Conservation (phyloP, 2,329 filamentous ascomycete species). For the Cylindrodendrum hubeiense region DNA sequence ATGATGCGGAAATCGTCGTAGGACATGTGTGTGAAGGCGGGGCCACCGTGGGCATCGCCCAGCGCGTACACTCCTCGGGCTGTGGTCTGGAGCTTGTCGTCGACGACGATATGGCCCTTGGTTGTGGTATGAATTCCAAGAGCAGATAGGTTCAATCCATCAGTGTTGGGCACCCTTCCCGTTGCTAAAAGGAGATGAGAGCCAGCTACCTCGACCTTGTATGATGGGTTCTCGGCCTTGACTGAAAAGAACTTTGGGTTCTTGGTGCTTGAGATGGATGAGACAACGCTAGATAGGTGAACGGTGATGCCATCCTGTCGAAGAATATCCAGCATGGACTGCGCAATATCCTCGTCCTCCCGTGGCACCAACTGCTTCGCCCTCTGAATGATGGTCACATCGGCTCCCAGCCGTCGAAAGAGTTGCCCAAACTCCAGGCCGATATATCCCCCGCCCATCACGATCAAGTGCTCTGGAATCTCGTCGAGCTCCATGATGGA, state of each 20-base stretch:
- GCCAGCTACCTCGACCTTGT: conserved; percentile 47
- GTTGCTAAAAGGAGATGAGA: conserved; percentile 64
- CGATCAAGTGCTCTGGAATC: conserved; percentile 61
- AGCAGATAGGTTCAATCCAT: conserved; percentile 54
- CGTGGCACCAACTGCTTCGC: conserved; percentile 55
- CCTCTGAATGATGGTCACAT: conserved; percentile 62
- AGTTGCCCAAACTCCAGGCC: conserved; percentile 67
- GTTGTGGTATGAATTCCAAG: conserved; percentile 56
- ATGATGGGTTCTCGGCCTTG: conserved; percentile 33
- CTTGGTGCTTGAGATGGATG: conserved; percentile 38
- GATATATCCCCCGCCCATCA: conserved; percentile 66
- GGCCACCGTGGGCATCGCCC: conserved; percentile 64
- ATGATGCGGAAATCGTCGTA: conserved; percentile 69
- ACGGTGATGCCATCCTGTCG: conserved; percentile 59
- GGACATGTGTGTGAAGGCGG: conserved; percentile 67
- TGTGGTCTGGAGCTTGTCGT: conserved; percentile 59
- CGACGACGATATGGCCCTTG: conserved; percentile 58
- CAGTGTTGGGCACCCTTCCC: conserved; percentile 64
- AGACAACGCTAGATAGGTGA: conserved; percentile 51
- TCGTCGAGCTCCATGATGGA: conserved; percentile 59
- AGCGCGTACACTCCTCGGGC: conserved; percentile 59
- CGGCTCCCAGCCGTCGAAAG: conserved; percentile 61
- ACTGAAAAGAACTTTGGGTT: conserved; percentile 32
- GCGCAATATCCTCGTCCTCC: conserved; percentile 63
- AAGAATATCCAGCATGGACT: conserved; percentile 56